A percentile compares a stretch with the other conserved stretches of the same genome.
Conservation (phyloP, 495 filamentous ascomycete species). For the Stereocaulon alpinum region DNA sequence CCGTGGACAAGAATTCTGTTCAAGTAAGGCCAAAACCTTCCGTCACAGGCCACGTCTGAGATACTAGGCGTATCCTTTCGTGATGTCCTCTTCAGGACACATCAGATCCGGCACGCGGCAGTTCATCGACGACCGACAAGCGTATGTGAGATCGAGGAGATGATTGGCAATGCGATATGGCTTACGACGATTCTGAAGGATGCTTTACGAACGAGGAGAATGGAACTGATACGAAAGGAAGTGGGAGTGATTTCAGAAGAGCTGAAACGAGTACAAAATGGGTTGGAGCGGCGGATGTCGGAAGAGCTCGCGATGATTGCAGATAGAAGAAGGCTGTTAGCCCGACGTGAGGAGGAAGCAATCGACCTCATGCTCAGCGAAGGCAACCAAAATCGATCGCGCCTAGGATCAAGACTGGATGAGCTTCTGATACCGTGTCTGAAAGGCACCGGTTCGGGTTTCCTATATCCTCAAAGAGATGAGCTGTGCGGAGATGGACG, state of each 20-base stretch:
- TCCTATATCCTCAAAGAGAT: too few relatives aligned
- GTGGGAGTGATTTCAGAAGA: not conserved
- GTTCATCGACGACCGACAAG: not conserved
- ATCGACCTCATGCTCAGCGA: too few relatives aligned
- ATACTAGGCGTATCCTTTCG: not conserved
- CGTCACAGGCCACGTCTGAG: not conserved
- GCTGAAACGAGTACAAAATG: not conserved
- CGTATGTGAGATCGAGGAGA: not conserved
- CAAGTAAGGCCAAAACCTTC: not conserved
- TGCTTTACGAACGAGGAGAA: not conserved
- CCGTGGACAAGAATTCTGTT: constrained; percentile 15
- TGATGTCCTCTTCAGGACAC: not conserved
- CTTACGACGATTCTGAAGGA: not conserved
- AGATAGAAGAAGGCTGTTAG: not conserved
- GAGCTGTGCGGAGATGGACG: too few relatives aligned
- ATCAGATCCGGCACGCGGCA: not conserved
- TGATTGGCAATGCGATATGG: not conserved
- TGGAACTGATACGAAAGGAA: not conserved
- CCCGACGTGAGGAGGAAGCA: not conserved
- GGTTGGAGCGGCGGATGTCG: not conserved
- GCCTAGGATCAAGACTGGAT: too few relatives aligned
- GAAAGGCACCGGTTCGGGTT: too few relatives aligned
- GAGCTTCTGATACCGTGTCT: too few relatives aligned
- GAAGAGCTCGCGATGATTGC: not conserved
- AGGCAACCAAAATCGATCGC: too few relatives aligned